phyloP scores from a whole-genome alignment of 306 rosid species.

The Abrus precatorius region DNA sequence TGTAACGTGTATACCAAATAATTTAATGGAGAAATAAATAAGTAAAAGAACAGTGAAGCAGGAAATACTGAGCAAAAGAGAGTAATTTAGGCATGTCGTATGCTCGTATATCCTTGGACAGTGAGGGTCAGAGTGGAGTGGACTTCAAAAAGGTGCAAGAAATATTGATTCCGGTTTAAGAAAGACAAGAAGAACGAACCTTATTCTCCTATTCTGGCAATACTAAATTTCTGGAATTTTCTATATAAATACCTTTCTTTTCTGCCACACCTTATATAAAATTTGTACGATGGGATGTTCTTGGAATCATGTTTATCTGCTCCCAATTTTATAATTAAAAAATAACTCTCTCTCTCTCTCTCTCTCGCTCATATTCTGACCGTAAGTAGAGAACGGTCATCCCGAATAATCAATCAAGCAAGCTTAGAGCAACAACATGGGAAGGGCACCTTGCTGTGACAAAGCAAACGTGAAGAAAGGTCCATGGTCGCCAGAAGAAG shows the following conservation, averaged over 20 bases:
- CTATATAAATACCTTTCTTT: slow-evolving; percentile 48
- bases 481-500: slow-evolving; percentile 96
- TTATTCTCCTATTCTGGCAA: slow-evolving; percentile 62
- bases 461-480: slow-evolving; percentile 98
- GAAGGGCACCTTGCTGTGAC: slow-evolving; percentile 98
- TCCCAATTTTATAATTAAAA: slow-evolving; percentile 41
- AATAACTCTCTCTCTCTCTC: slow-evolving; percentile 5
- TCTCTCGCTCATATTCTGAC: slow-evolving; percentile 31
- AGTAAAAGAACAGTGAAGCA: not conserved
- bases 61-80: not conserved
- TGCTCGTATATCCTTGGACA: slow-evolving; percentile 13
- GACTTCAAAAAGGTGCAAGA: slow-evolving; percentile 43
- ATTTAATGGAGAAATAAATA: not conserved
- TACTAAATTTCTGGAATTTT: slow-evolving; percentile 60
- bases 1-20: not conserved
- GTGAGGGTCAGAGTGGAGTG: slow-evolving; percentile 19
- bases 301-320: slow-evolving; percentile 59
- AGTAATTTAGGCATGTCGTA: not conserved
- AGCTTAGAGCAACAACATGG: slow-evolving; percentile 53
- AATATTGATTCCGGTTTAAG: slow-evolving; percentile 65
- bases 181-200: slow-evolving; percentile 86
- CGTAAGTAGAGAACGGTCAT: slow-evolving; percentile 24
- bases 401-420: not conserved
- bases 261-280: slow-evolving; percentile 51
- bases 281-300: slow-evolving; percentile 52